phyloP scores from a whole-genome alignment of 2,329 filamentous ascomycete species.

The Geosmithia putterillii region DNA sequence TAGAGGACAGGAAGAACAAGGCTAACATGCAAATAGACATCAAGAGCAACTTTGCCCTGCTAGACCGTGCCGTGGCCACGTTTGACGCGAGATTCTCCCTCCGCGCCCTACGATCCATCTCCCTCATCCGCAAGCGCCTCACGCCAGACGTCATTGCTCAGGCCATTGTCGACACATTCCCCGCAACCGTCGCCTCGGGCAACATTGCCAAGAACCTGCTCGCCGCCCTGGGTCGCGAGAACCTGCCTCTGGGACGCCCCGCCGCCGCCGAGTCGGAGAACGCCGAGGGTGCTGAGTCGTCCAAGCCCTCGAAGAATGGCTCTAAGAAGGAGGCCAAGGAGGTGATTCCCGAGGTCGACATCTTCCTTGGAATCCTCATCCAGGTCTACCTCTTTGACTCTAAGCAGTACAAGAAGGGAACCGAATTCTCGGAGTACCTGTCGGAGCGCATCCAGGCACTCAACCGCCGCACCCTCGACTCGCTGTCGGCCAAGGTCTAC shows the following conservation, averaged over 20 bases:
- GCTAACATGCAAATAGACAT: slow-evolving; percentile 53
- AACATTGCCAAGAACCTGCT: slow-evolving; percentile 59
- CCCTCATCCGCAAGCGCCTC: slow-evolving; percentile 84
- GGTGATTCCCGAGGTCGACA: slow-evolving; percentile 72
- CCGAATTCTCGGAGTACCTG: slow-evolving; percentile 72
- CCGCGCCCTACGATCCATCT: slow-evolving; percentile 87
- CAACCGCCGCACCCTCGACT: slow-evolving; percentile 90
- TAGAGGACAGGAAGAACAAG: neutral
- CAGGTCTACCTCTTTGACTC: slow-evolving; percentile 84
- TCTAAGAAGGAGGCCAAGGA: slow-evolving; percentile 61
- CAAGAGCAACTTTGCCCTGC: slow-evolving; percentile 81
- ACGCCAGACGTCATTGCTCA: slow-evolving; percentile 70
- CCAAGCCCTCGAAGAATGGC: slow-evolving; percentile 39
- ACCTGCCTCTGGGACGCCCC: slow-evolving; percentile 48
- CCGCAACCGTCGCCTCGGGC: slow-evolving; percentile 46
- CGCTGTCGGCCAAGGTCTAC: slow-evolving; percentile 88
- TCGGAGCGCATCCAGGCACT: slow-evolving; percentile 75
- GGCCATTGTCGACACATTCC: slow-evolving; percentile 71
- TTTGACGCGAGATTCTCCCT: slow-evolving; percentile 95
- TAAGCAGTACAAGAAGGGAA: slow-evolving; percentile 68
- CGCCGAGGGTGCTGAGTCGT: slow-evolving; percentile 46
- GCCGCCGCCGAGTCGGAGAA: slow-evolving; percentile 56
- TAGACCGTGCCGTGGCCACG: slow-evolving; percentile 82
- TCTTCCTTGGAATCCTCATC: slow-evolving; percentile 75
- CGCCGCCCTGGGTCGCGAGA: slow-evolving; percentile 53